Evolutionary conservation across 192 early-diverging fungal genomes (phyloP).

Genomic region (Anaeromyces robustus): DNA sequence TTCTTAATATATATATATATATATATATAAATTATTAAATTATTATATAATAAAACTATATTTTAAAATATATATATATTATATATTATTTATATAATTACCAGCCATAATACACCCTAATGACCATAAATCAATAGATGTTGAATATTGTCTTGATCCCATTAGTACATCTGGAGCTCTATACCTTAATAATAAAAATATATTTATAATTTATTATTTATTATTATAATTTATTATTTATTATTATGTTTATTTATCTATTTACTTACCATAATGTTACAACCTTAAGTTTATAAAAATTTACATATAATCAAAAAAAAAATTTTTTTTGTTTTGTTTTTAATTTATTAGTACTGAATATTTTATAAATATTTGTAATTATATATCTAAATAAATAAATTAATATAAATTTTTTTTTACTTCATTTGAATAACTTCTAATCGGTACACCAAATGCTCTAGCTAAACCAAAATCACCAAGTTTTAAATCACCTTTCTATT

Average conservation of each 20-base stretch:
- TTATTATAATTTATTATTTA: neutral
- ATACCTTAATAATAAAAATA: slow-evolving; percentile 28
- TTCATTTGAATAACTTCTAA: slow-evolving; percentile 71
- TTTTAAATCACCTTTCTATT: slow-evolving; percentile 55
- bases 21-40: too few relatives aligned
- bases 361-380: too few relatives aligned
- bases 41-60: too few relatives aligned
- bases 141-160: slow-evolving; percentile 75
- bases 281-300: neutral
- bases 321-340: too few relatives aligned
- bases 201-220: neutral
- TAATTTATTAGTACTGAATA: too few relatives aligned
- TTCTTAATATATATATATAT: slow-evolving; percentile 18
- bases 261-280: slow-evolving; percentile 2
- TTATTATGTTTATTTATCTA: neutral
- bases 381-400: neutral
- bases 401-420: slow-evolving; percentile 9
- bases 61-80: too few relatives aligned
- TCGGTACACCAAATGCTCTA: slow-evolving; percentile 90
- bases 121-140: slow-evolving; percentile 78
- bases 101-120: slow-evolving; percentile 76
- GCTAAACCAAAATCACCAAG: slow-evolving; percentile 92
- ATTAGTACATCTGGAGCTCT: slow-evolving; percentile 75
- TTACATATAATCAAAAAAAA: too few relatives aligned
- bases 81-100: slow-evolving; percentile 2